phyloP scores from a whole-genome alignment of 23 red algal species.

The Gracilaria domingensis region DNA sequence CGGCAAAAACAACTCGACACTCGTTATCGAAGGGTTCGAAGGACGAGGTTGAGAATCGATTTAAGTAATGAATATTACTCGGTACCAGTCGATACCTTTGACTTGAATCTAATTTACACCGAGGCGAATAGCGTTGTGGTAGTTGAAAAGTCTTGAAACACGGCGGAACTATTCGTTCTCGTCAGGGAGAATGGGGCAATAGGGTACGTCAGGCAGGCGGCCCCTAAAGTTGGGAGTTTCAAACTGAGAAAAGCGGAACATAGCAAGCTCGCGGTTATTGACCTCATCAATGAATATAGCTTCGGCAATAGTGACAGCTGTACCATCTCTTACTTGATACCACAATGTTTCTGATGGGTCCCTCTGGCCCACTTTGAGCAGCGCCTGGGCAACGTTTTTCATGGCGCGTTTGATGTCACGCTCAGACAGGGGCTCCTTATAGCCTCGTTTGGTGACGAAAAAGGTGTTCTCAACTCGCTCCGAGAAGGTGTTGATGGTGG shows the following conservation, averaged over 20 bases:
- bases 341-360: slow-evolving; percentile 54
- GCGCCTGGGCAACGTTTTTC: slow-evolving; percentile 27
- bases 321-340: slow-evolving; percentile 73
- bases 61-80: background rate
- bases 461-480: slow-evolving; percentile 74
- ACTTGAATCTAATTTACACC: slow-evolving; percentile 14
- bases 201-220: slow-evolving; percentile 69
- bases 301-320: slow-evolving; percentile 51
- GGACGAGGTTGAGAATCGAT: background rate
- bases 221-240: slow-evolving; percentile 86
- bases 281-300: slow-evolving; percentile 81
- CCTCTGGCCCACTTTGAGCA: slow-evolving; percentile 48
- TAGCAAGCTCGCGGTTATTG: slow-evolving; percentile 64
- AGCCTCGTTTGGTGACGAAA: slow-evolving; percentile 66
- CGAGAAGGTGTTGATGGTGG: slow-evolving; percentile 56
- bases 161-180: background rate
- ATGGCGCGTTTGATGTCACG: slow-evolving; percentile 41
- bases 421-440: slow-evolving; percentile 57
- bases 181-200: slow-evolving; percentile 28
- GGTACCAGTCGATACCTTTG: background rate
- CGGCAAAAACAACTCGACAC: background rate
- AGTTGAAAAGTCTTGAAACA: background rate
- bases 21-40: background rate
- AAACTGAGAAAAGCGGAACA: slow-evolving; percentile 71
- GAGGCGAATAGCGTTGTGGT: background rate